Percentiles rank a stretch among this genome's conserved stretches.
Evolutionary conservation across 1,284 basidiomycete species (phyloP).

Genomic region (Boletus mariae): DNA sequence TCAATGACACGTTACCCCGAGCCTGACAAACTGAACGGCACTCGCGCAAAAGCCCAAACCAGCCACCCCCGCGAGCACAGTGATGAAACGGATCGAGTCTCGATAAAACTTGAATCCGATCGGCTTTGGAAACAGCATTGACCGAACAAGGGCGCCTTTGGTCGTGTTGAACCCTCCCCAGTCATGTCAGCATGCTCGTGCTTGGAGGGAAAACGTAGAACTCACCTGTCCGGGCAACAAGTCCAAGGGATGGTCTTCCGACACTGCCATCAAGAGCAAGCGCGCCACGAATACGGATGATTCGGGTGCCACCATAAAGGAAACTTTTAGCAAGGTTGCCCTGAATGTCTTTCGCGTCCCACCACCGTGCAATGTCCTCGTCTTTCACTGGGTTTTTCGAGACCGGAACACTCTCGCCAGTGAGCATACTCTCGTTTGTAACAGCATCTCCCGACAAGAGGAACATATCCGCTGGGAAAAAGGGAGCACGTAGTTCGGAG

Average conservation of each 20-base stretch:
- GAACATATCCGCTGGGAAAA: slow-evolving; percentile 90
- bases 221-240: slow-evolving; percentile 88
- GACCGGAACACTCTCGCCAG: slow-evolving; percentile 93
- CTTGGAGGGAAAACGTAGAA: slow-evolving; percentile 1
- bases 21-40: slow-evolving; percentile 87
- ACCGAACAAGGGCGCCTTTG: slow-evolving; percentile 92
- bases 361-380: slow-evolving; percentile 68
- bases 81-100: slow-evolving; percentile 96
- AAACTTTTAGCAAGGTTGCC: slow-evolving; percentile 82
- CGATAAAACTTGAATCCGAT: slow-evolving; percentile 98
- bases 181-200: slow-evolving; percentile 1
- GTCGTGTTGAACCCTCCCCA: slow-evolving; percentile 89
- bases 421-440: slow-evolving; percentile 98
- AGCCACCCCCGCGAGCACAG: slow-evolving; percentile 86
- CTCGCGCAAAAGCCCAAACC: slow-evolving; percentile 85
- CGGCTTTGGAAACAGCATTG: slow-evolving; percentile 98
- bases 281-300: slow-evolving; percentile 84
- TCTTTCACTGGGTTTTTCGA: slow-evolving; percentile 80
- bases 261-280: slow-evolving; percentile 50
- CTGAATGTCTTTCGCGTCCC: slow-evolving; percentile 61
- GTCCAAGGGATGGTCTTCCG: slow-evolving; percentile 71
- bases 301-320: slow-evolving; percentile 88
- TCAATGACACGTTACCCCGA: slow-evolving; percentile 60
- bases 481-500: slow-evolving; percentile 67
- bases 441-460: slow-evolving; percentile 95